Conservation (phyloP, 2,329 filamentous ascomycete genomes). For the Rugonectria rugulosa region DNA sequence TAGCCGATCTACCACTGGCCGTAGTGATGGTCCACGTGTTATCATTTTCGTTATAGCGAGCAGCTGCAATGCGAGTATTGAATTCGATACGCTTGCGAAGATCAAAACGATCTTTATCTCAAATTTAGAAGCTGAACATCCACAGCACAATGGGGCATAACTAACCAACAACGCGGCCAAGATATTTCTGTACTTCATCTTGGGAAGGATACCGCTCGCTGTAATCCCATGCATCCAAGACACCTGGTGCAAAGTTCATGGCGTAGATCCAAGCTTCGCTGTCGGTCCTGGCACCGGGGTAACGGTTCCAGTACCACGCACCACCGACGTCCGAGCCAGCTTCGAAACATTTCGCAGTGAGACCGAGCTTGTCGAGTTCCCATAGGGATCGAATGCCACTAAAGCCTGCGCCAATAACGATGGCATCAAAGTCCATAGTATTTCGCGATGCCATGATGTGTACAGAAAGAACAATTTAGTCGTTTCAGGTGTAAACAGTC, state of each 20-base stretch:
- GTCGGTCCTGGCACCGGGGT: slow-evolving; percentile 25
- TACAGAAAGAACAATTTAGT: background rate
- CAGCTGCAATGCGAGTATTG: background rate
- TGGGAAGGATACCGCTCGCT: slow-evolving; percentile 18
- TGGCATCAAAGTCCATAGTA: background rate
- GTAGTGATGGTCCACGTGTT: slow-evolving; percentile 14
- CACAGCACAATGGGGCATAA: background rate
- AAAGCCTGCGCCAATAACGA: slow-evolving; percentile 27
- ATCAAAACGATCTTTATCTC: slow-evolving; percentile 3
- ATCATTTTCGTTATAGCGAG: slow-evolving; percentile 4
- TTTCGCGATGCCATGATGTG: no score
- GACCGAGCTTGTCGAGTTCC: slow-evolving; percentile 16
- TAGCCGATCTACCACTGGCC: background rate
- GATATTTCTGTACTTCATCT: slow-evolving; percentile 17
- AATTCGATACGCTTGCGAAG: slow-evolving; percentile 11
- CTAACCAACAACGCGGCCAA: slow-evolving; percentile 17
- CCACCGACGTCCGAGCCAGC: slow-evolving; percentile 26
- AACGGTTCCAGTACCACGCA: slow-evolving; percentile 29
- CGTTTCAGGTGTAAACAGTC: no score
- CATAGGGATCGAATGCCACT: slow-evolving; percentile 17
- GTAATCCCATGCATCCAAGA: slow-evolving; percentile 10
- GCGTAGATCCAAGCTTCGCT: slow-evolving; percentile 22
- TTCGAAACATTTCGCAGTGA: slow-evolving; percentile 18
- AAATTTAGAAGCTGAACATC: background rate
- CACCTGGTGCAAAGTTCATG: slow-evolving; percentile 3